A percentile compares a stretch with the other conserved stretches of the same genome.
Evolutionary conservation across 257 asterid species (phyloP).

Genomic region (Solanum tarapatanum): DNA sequence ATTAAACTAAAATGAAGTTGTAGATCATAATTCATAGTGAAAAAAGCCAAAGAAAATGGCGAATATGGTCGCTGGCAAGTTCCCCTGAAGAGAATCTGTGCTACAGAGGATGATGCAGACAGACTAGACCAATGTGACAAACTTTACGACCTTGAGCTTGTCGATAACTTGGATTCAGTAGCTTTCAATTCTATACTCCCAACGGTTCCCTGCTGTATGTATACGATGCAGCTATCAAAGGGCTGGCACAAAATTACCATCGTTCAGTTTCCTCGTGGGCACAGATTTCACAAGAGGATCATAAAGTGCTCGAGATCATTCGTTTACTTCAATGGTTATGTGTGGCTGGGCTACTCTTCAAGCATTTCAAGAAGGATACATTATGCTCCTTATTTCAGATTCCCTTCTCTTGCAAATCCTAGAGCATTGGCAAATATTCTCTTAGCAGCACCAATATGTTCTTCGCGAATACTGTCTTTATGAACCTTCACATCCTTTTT

Average conservation of each 20-base stretch:
- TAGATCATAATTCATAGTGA: not conserved
- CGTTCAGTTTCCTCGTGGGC: not conserved
- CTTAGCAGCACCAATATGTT: constrained; percentile 90
- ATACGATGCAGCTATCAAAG: not conserved
- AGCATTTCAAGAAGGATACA: not conserved
- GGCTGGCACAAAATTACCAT: not conserved
- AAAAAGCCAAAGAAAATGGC: not conserved
- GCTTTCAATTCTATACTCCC: not conserved
- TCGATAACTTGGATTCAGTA: not conserved
- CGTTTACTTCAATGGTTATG: not conserved
- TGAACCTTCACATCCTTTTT: constrained; percentile 10
- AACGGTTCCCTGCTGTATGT: not conserved
- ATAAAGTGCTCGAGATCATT: not conserved
- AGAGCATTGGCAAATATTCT: constrained; percentile 87
- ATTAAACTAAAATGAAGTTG: not conserved
- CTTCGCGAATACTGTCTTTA: constrained; percentile 34
- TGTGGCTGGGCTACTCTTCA: not conserved
- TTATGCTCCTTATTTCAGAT: constrained; percentile 9
- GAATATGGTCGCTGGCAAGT: not conserved
- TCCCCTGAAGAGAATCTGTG: not conserved
- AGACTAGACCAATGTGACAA: not conserved
- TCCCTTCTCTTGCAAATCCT: constrained; percentile 43
- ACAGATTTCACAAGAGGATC: not conserved
- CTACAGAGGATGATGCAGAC: not conserved
- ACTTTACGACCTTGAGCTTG: not conserved